Evolutionary conservation across 768 basidiomycete genomes (phyloP).

Genomic region (Psilocybe tampanensis): DNA sequence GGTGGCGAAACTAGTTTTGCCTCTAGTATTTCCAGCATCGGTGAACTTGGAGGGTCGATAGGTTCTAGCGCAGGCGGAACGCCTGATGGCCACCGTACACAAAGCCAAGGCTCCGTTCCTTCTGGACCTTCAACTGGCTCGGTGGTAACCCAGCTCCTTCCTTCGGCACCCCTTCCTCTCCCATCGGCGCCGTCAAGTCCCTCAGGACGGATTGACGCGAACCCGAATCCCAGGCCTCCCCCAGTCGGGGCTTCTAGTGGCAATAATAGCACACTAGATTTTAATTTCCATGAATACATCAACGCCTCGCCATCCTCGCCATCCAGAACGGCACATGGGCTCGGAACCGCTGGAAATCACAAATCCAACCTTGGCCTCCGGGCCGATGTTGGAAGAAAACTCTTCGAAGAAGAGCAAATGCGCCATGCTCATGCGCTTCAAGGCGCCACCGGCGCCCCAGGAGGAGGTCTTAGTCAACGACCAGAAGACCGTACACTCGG

Average conservation of each 20-base stretch:
- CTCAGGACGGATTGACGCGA: constrained; percentile 20
- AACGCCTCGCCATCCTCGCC: constrained; percentile 74
- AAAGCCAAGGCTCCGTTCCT: constrained; percentile 1
- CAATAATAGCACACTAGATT: constrained; percentile 37
- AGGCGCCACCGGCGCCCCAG: constrained; percentile 18
- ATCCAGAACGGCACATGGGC: constrained; percentile 32
- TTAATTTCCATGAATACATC: constrained; percentile 74
- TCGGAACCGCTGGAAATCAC: constrained; percentile 24
- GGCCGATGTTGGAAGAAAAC: constrained; percentile 64
- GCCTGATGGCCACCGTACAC: constrained; percentile 6
- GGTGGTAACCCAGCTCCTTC: constrained; percentile 21
- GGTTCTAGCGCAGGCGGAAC: constrained; percentile 10
- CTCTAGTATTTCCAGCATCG: constrained; percentile 45
- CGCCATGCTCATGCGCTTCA: constrained; percentile 38
- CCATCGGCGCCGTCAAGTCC: constrained; percentile 24
- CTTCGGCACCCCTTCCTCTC: constrained; percentile 25
- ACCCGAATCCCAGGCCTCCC: constrained; percentile 36
- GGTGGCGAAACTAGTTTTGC: constrained; percentile 44
- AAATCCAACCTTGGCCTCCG: constrained; percentile 53
- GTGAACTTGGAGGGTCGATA: constrained; percentile 28
- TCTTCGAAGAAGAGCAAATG: constrained; percentile 73
- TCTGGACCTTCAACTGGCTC: constrained; percentile 6
- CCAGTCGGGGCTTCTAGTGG: constrained; percentile 24
- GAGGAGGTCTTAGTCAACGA: constrained; percentile 22
- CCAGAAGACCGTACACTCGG: constrained; percentile 36